Base-by-base conservation (phyloP, 768 basidiomycete species). In the Mycena rosella region DNA sequence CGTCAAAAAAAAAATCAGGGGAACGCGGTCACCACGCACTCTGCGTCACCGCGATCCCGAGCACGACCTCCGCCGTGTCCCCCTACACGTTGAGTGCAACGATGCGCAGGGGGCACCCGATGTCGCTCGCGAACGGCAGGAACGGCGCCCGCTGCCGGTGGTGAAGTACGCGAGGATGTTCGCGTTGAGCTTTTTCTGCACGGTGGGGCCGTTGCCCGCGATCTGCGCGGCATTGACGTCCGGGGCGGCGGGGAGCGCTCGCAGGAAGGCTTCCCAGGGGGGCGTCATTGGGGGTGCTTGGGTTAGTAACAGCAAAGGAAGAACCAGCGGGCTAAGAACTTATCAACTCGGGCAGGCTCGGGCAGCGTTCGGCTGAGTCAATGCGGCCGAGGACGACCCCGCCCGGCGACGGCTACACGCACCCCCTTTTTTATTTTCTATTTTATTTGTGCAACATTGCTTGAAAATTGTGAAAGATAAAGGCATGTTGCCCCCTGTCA, bases 181-280 rank as follows among this genome's bases (percentile, higher is more conserved):
- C 27, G 76, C 68, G 45, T 77, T 76, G 1, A 76, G 64, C 34
- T 77, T 76, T 65, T 85, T 86, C 36, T 80, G 73, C 11, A 81
- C 79, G 27, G 77, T 76, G 8, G 80, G 73, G 26, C 82, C 73
- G 65, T 86, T 87, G n/a, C 85, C 85, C 52, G 72, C 73, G 58
- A 86, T 80, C 18, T 73, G 48, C 8, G 79, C 75, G 34, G 77
- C 74, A 27, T 81, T 78, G 20, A 74, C 52, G 47, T 70, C 34
- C 7, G 71, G 47, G 10, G 73, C 71, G 3, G 38, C 14, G 3
- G 72, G 72, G 17, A 74, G 60, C 3, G 72, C 69, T 57, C 57
- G 73, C 34, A 66, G 64, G 45, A 71, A 71, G 4, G 62, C 13
- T 26, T 60, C 44, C 65, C 38, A 38, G 3, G 38, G 38, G 15